Evolutionary conservation across 2,329 filamentous ascomycete genomes (phyloP), one percentile per base, ranked within the genome.

Genomic region (Alternaria novae-zelandiae): DNA sequence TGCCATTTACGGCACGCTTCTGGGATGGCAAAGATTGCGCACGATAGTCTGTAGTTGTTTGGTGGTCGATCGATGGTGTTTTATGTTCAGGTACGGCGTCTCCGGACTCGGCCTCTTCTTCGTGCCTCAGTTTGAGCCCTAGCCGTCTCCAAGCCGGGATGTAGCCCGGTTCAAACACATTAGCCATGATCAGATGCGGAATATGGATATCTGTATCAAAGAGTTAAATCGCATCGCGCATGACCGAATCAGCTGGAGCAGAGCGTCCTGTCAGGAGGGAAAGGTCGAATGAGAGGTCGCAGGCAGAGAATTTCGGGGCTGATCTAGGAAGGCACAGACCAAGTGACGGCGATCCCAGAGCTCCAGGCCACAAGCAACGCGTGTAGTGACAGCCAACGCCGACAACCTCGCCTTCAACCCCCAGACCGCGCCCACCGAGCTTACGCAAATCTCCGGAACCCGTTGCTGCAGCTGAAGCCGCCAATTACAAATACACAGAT

Each of bases 111-210:
- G 83, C 82, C 49, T 83, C 36, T 41, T 10, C 36, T 41, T 41
- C 82, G 73, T 83, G 84, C 76, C 88, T 89, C 70, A 88, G 80
- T 79, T 88, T 88, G 64, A 89, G 80, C 36, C 87, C 87, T 59
- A 89, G 78, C 73, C 85, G 82, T 75, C 88, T 88, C 86, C 86
- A 89, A 64, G 87, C 86, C 30, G 88, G 87, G 55, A 79, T 59
- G 69, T 70, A 54, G 43, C 55, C 17, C 54, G 65, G 47, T 64
- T 41, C 36, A 41, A 41, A 41, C 36, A 41, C 51, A 63, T 69
- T 65, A 59, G 67, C 70, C 76, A 79, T 79, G 63, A 58, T 74
- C 65, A 64, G 57, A 79, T 70, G 59, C 53, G 70, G 74, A 68
- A 73, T 74, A 75, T 74, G 70, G 67, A 65, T 58, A 60, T 43